These are phyloP conservation scores for Cenchrus purpureus DNA, from an alignment of 176 grass and related monocot species.

Conservation along the genomic window DNA sequence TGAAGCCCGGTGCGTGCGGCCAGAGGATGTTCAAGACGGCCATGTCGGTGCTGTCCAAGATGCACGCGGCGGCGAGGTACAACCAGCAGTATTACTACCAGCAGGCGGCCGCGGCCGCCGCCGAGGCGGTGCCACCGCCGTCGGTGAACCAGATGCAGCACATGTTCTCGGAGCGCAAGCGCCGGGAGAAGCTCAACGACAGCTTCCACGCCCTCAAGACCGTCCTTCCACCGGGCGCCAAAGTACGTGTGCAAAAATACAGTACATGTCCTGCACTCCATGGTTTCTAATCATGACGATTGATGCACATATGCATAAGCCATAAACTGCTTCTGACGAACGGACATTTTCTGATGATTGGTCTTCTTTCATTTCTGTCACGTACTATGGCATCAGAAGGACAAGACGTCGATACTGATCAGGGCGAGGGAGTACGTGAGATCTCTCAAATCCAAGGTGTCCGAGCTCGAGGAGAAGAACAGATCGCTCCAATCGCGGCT, in stretches of 20 bases:
- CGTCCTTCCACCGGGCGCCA: constrained; percentile 69
- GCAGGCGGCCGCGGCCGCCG: constrained; percentile 11
- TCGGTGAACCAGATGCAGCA: constrained; percentile 82
- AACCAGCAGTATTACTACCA: constrained; percentile 31
- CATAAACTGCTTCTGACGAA: no score
- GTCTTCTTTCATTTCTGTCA: background rate
- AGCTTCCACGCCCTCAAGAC: constrained; percentile 72
- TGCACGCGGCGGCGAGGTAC: constrained; percentile 36
- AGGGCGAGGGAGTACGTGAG: constrained; percentile 74
- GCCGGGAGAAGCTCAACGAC: constrained; percentile 89
- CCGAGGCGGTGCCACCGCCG: background rate
- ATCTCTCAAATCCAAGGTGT: constrained; percentile 55
- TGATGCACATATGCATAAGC: no score
- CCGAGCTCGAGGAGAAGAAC: constrained; percentile 82
- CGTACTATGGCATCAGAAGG: constrained; percentile 53
- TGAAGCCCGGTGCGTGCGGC: constrained; percentile 27
- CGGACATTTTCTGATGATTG: background rate
- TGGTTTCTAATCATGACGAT: no score
- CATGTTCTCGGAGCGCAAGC: constrained; percentile 83
- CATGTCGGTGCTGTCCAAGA: constrained; percentile 50
- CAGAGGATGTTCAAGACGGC: constrained; percentile 80
- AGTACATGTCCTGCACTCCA: background rate
- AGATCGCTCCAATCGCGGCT: constrained; percentile 54
- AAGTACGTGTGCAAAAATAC: constrained; percentile 29
- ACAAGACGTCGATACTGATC: constrained; percentile 86